Conservation (phyloP, 805 yeast species). For the Schwanniomyces sp. region DNA sequence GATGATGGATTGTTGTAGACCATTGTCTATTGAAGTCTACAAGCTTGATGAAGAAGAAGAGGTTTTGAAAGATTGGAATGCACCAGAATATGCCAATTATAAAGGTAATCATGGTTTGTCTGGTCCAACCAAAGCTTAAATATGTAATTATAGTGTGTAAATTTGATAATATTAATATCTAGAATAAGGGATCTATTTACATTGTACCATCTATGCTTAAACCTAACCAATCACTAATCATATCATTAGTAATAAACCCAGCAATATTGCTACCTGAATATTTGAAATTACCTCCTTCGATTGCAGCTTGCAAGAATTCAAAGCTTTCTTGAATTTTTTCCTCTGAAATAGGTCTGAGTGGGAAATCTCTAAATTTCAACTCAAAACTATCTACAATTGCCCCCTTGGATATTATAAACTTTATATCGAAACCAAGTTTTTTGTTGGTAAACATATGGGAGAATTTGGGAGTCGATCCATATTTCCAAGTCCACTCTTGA, state of each 20-base stretch:
- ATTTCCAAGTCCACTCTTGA: conserved; percentile 70
- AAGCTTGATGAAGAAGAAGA: conserved; percentile 41
- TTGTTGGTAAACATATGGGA: conserved; percentile 47
- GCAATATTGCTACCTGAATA: conserved; percentile 46
- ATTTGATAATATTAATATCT: neutral
- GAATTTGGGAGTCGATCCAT: conserved; percentile 76
- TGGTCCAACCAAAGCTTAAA: neutral
- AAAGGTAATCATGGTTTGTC: conserved; percentile 57
- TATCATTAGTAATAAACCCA: conserved; percentile 45
- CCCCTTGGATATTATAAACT: conserved; percentile 48
- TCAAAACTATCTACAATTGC: conserved; percentile 25
- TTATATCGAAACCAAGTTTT: conserved; percentile 28
- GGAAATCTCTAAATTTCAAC: conserved; percentile 9
- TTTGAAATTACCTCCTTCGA: conserved; percentile 26
- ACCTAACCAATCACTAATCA: conserved; percentile 47
- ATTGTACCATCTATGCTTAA: conserved; percentile 44
- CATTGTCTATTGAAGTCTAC: conserved; percentile 63
- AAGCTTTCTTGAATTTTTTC: conserved; percentile 25
- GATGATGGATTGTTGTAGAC: conserved; percentile 64
- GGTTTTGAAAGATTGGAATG: conserved; percentile 49
- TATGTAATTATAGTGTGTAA: neutral
- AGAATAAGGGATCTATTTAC: conserved; percentile 9
- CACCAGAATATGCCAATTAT: conserved; percentile 52
- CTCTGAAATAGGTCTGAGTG: conserved; percentile 1
- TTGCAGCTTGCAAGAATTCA: conserved; percentile 27